phyloP scores from a whole-genome alignment of 2,329 filamentous ascomycete genomes.

The Fusarium sp. region DNA sequence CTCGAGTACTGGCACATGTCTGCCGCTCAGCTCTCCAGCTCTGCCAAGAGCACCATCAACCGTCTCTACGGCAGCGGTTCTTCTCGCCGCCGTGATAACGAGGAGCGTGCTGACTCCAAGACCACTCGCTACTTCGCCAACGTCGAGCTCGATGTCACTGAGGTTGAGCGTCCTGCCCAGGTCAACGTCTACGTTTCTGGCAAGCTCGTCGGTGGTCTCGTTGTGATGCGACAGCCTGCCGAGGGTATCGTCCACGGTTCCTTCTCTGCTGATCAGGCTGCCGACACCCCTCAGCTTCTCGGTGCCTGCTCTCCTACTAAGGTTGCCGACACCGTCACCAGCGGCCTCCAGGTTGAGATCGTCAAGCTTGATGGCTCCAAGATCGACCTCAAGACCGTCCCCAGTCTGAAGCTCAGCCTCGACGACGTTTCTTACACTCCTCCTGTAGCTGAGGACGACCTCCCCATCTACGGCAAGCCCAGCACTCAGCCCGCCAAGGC shows the following conservation, averaged over 20 bases:
- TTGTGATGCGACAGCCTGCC: constrained; percentile 55
- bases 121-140: constrained; percentile 54
- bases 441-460: constrained; percentile 43
- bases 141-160: constrained; percentile 52
- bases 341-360: constrained; percentile 53
- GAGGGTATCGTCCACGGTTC: constrained; percentile 52
- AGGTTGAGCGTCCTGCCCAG: constrained; percentile 55
- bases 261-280: constrained; percentile 69
- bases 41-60: constrained; percentile 54
- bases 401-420: constrained; percentile 54
- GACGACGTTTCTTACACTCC: constrained; percentile 50
- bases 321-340: constrained; percentile 46
- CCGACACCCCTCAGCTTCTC: constrained; percentile 70
- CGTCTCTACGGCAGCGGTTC: constrained; percentile 47
- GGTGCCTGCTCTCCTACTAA: constrained; percentile 37
- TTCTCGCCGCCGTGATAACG: constrained; percentile 34
- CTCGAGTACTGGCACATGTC: constrained; percentile 55
- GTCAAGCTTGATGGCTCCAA: constrained; percentile 56
- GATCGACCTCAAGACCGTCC: constrained; percentile 51
- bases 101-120: constrained; percentile 29
- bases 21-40: constrained; percentile 48
- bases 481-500: constrained; percentile 38
- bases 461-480: constrained; percentile 48
- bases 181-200: constrained; percentile 54
- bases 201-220: constrained; percentile 52